Evolutionary conservation across 225 moss, liverwort and hornwort species (phyloP).

Genomic region (Pseudisothecium myosuroides): DNA sequence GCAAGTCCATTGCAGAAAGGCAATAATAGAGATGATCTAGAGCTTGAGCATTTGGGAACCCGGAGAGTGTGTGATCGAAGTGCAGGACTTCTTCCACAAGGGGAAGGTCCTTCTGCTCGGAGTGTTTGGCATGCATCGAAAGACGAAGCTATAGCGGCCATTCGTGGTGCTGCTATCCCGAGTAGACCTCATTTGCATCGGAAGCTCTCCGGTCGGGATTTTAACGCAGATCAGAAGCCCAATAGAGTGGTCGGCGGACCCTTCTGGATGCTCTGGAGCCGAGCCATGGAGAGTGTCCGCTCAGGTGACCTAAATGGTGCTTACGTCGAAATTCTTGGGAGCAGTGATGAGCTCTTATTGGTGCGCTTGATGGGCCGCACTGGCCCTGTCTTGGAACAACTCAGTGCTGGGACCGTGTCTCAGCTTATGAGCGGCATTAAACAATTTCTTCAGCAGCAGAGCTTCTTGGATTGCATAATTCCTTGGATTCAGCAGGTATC

Average conservation of each 20-base stretch:
- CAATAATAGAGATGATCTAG: slow-evolving; percentile 26
- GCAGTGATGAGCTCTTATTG: slow-evolving; percentile 78
- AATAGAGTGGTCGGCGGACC: slow-evolving; percentile 56
- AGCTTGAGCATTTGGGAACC: slow-evolving; percentile 48
- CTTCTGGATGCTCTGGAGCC: slow-evolving; percentile 99
- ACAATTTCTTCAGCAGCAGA: slow-evolving; percentile 88
- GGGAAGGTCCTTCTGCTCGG: slow-evolving; percentile 77
- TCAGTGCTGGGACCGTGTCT: slow-evolving; percentile 61
- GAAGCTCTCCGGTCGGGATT: slow-evolving; percentile 37
- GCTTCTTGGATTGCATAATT: slow-evolving; percentile 85
- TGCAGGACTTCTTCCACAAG: slow-evolving; percentile 41
- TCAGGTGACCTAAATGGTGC: slow-evolving; percentile 75
- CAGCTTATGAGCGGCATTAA: slow-evolving; percentile 72
- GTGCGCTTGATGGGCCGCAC: slow-evolving; percentile 95
- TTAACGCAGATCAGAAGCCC: slow-evolving; percentile 16
- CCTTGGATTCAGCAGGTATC: slow-evolving; percentile 93
- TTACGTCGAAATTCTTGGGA: slow-evolving; percentile 77
- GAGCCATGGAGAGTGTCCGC: slow-evolving; percentile 85
- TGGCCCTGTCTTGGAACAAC: slow-evolving; percentile 78
- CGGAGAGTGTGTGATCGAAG: slow-evolving; percentile 72
- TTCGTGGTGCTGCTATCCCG: slow-evolving; percentile 73
- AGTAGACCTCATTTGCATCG: slow-evolving; percentile 32
- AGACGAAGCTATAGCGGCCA: slow-evolving; percentile 93
- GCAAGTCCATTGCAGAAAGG: slow-evolving; percentile 23
- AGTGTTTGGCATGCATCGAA: slow-evolving; percentile 95